Percentiles rank a stretch among this genome's conserved stretches.
Evolutionary conservation across 257 asterid genomes (phyloP).

Genomic region (Nicotiana knightiana): DNA sequence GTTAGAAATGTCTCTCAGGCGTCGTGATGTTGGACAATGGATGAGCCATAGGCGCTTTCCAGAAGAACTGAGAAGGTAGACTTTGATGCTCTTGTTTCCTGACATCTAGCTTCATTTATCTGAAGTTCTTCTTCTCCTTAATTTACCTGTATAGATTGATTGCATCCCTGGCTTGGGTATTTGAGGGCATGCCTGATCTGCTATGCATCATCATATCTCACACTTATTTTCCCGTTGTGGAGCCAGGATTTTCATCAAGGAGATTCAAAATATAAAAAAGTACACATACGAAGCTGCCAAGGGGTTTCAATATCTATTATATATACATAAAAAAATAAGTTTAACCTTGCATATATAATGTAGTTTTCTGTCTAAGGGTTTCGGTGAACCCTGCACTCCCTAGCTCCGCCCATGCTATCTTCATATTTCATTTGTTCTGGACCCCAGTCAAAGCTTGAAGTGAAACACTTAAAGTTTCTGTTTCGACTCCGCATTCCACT

Average conservation of each 20-base stretch:
- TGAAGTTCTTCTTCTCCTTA: not conserved
- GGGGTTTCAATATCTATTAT: too few relatives aligned
- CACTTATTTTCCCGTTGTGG: not conserved
- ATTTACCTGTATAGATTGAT: not conserved
- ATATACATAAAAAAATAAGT: too few relatives aligned
- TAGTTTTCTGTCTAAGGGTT: too few relatives aligned
- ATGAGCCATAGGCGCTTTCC: constrained; percentile 95
- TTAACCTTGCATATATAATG: too few relatives aligned
- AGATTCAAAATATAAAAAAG: too few relatives aligned
- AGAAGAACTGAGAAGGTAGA: constrained; percentile 57
- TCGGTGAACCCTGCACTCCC: too few relatives aligned
- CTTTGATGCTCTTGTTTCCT: not conserved
- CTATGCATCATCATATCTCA: not conserved
- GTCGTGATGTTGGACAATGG: constrained; percentile 94
- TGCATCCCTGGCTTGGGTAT: not conserved
- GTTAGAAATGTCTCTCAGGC: constrained; percentile 74
- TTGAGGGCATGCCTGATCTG: not conserved
- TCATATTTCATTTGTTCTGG: constrained; percentile 1
- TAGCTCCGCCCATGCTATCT: too few relatives aligned
- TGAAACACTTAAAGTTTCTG: not conserved
- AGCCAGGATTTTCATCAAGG: too few relatives aligned
- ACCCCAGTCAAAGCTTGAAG: not conserved
- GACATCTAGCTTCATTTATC: not conserved
- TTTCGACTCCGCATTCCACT: not conserved
- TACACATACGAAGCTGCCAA: too few relatives aligned